These are phyloP conservation scores for Echites panduratus DNA, from an alignment of 257 asterid genomes.

Conservation along the genomic window DNA sequence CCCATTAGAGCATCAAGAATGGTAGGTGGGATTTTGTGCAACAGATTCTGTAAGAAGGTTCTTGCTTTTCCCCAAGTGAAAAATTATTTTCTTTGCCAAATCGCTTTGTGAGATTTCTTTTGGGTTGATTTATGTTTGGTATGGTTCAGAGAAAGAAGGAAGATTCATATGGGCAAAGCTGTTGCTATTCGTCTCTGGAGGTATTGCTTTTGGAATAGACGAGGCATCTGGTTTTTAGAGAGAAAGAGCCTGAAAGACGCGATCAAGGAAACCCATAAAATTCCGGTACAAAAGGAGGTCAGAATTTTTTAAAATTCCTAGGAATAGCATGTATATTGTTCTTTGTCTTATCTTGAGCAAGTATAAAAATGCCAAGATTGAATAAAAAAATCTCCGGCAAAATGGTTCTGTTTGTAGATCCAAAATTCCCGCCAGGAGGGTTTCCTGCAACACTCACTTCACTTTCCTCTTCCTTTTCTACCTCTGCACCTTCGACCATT, in stretches of 20 bases:
- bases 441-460: slow-evolving; percentile 23
- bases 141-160: slow-evolving; percentile 41
- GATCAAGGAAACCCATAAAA: no score
- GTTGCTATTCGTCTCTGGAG: slow-evolving; percentile 80
- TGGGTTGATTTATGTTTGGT: background rate
- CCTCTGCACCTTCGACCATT: slow-evolving; percentile 43
- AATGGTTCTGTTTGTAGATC: slow-evolving; percentile 15
- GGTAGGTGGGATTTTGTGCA: no score
- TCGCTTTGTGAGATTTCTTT: background rate
- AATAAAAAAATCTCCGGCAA: slow-evolving; percentile 41
- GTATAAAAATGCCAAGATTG: no score
- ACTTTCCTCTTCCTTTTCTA: slow-evolving; percentile 30
- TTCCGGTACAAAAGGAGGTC: slow-evolving; percentile 94
- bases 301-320: slow-evolving; percentile 11
- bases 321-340: slow-evolving; percentile 1
- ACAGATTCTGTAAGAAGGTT: no score
- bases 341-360: slow-evolving; percentile 5
- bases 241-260: no score
- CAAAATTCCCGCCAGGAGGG: slow-evolving; percentile 24
- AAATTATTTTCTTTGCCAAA: background rate
- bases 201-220: slow-evolving; percentile 55
- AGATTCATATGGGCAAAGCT: slow-evolving; percentile 75
- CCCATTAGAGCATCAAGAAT: no score
- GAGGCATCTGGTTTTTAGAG: slow-evolving; percentile 34
- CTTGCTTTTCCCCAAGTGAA: no score